Conservation (phyloP, 2,329 filamentous ascomycete species). For the Coleophoma cylindrospora region DNA sequence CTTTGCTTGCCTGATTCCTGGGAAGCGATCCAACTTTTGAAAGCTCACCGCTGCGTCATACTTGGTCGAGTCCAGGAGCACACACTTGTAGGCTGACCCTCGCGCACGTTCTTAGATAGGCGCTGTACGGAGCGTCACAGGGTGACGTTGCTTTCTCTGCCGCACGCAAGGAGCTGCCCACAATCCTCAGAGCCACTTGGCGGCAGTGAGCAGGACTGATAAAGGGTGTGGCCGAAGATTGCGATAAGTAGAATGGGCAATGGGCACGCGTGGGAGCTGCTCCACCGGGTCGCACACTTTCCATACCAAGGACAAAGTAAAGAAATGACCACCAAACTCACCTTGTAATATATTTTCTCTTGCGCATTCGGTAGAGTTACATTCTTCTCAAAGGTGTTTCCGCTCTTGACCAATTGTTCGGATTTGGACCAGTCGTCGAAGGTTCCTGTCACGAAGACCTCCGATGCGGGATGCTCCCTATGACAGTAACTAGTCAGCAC, state of each 20-base stretch:
- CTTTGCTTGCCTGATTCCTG: constrained; percentile 8
- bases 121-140: too few relatives aligned
- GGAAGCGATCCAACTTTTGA: constrained; percentile 1
- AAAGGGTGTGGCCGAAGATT: too few relatives aligned
- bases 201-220: too few relatives aligned
- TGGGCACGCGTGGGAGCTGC: too few relatives aligned
- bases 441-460: constrained; percentile 90
- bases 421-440: constrained; percentile 94
- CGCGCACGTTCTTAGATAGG: too few relatives aligned
- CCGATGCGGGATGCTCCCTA: constrained; percentile 79
- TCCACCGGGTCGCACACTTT: too few relatives aligned
- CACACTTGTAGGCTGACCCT: too few relatives aligned
- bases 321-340: constrained; percentile 36
- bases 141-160: too few relatives aligned
- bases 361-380: constrained; percentile 63
- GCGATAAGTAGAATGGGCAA: too few relatives aligned
- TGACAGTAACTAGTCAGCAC: constrained; percentile 15
- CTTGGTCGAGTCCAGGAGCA: neutral
- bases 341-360: constrained; percentile 92
- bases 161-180: too few relatives aligned
- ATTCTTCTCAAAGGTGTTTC: constrained; percentile 71
- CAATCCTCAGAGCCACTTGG: too few relatives aligned
- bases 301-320: neutral
- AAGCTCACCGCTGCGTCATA: constrained; percentile 1
- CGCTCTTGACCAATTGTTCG: constrained; percentile 74